These are phyloP conservation scores for Aspergillus olivimuriae DNA, from an alignment of 495 filamentous ascomycete genomes.

Conservation along the genomic window DNA sequence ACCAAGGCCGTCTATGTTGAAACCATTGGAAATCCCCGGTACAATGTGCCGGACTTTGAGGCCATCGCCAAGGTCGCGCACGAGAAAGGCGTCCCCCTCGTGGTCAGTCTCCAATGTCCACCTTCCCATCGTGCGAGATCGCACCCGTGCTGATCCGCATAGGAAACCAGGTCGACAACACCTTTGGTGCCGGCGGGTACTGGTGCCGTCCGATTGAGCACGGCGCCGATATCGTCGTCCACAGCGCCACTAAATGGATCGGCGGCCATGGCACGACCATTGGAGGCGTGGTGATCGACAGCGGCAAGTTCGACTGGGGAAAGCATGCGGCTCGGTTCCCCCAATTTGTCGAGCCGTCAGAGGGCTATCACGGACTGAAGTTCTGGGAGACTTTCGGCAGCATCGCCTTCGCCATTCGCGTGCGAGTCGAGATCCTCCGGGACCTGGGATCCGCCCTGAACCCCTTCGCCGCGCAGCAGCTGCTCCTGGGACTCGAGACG, in stretches of 20 bases:
- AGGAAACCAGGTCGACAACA: conserved; percentile 72
- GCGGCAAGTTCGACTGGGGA: conserved; percentile 96
- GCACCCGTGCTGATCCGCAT: neutral
- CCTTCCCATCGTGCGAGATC: too few species aligned
- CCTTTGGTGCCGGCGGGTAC: conserved; percentile 94
- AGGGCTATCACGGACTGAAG: conserved; percentile 93
- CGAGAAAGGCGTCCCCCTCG: conserved; percentile 73
- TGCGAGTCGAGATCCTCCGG: conserved; percentile 80
- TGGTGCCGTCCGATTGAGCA: conserved; percentile 85
- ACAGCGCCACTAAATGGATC: conserved; percentile 98
- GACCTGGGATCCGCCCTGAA: conserved; percentile 82
- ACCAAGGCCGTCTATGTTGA: conserved; percentile 97
- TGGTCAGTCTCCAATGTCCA: conserved; percentile 62
- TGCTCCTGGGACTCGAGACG: conserved; percentile 87
- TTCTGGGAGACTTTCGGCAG: conserved; percentile 96
- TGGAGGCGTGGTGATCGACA: conserved; percentile 82
- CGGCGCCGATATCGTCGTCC: conserved; percentile 91
- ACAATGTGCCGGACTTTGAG: conserved; percentile 90
- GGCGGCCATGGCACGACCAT: conserved; percentile 97
- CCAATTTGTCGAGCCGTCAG: conserved; percentile 84
- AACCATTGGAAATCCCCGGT: conserved; percentile 91
- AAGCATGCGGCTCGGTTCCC: conserved; percentile 84
- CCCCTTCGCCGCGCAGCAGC: conserved; percentile 93
- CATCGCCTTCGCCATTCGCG: conserved; percentile 75
- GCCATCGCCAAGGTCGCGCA: conserved; percentile 75